Evolutionary conservation across 768 basidiomycete genomes (phyloP).

Genomic region (Stropharia rugosoannulata): DNA sequence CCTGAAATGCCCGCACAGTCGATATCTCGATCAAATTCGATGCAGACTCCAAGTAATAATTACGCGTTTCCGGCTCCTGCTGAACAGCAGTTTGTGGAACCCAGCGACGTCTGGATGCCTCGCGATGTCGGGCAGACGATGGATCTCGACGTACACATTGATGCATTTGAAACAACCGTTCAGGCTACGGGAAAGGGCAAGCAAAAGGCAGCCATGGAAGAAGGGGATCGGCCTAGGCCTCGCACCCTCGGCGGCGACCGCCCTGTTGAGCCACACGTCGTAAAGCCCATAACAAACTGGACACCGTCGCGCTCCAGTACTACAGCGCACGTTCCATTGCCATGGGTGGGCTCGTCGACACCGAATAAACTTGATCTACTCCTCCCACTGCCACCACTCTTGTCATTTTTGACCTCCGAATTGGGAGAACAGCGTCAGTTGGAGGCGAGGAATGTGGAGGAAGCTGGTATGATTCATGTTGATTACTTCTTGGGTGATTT

Average conservation of each 20-base stretch:
- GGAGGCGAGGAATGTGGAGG: constrained; percentile 78
- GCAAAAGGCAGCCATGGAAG: constrained; percentile 48
- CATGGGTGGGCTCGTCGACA: constrained; percentile 14
- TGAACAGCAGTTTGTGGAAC: constrained; percentile 46
- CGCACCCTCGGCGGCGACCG: constrained; percentile 73
- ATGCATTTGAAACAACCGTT: constrained; percentile 46
- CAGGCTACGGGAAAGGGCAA: constrained; percentile 39
- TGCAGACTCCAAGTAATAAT: constrained; percentile 12
- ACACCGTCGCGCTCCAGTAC: constrained; percentile 14
- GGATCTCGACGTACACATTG: constrained; percentile 57
- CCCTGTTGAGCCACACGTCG: constrained; percentile 43
- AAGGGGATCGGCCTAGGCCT: constrained; percentile 27
- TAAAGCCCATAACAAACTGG: constrained; percentile 51
- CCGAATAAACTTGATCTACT: constrained; percentile 24
- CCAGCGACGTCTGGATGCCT: constrained; percentile 33
- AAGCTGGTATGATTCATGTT: constrained; percentile 43
- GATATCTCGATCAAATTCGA: not conserved
- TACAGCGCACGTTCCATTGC: constrained; percentile 1
- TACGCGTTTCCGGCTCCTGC: constrained; percentile 47
- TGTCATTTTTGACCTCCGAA: constrained; percentile 57
- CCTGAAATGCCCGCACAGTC: constrained; percentile 21
- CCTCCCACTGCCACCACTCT: constrained; percentile 58
- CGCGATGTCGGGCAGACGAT: constrained; percentile 24
- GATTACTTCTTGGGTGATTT: not conserved
- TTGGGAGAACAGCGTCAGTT: constrained; percentile 72